phyloP scores from a whole-genome alignment of 768 basidiomycete genomes.

The Tylopilus rubrobrunneus region DNA sequence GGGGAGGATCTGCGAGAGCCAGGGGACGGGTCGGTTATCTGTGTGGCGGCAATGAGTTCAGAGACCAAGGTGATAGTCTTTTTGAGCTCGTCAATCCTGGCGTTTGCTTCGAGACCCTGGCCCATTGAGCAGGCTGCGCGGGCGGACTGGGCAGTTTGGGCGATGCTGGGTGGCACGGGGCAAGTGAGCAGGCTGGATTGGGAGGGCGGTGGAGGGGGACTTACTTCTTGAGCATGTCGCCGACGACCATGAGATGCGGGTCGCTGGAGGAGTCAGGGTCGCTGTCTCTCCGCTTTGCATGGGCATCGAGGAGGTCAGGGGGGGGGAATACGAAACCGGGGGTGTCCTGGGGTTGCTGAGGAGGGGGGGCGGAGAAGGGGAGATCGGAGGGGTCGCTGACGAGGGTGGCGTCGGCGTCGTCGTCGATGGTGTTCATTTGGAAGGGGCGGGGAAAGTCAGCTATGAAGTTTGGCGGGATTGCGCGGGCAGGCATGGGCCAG shows the following conservation, averaged over 20 bases:
- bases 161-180: slow-evolving; percentile 44
- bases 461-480: slow-evolving; percentile 15
- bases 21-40: slow-evolving; percentile 32
- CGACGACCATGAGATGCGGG: slow-evolving; percentile 47
- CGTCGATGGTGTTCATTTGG: slow-evolving; percentile 9
- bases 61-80: slow-evolving; percentile 51
- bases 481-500: neutral
- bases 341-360: slow-evolving; percentile 7
- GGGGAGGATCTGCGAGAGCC: slow-evolving; percentile 32
- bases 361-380: slow-evolving; percentile 21
- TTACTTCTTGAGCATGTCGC: slow-evolving; percentile 53
- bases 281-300: slow-evolving; percentile 9
- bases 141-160: slow-evolving; percentile 56
- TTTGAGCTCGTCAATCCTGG: slow-evolving; percentile 53
- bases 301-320: slow-evolving; percentile 21
- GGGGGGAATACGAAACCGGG: slow-evolving; percentile 24
- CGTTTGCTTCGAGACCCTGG: slow-evolving; percentile 45
- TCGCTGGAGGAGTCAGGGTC: slow-evolving; percentile 36
- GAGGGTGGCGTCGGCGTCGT: slow-evolving; percentile 6
- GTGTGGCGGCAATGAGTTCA: slow-evolving; percentile 48
- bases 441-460: slow-evolving; percentile 36
- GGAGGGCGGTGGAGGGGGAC: slow-evolving; percentile 14
- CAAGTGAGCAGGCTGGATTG: slow-evolving; percentile 9
- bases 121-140: slow-evolving; percentile 45
- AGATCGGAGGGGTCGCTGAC: slow-evolving; percentile 22